Base-by-base conservation (phyloP, 2,329 filamentous ascomycete genomes). In the Cladosporium phlei region DNA sequence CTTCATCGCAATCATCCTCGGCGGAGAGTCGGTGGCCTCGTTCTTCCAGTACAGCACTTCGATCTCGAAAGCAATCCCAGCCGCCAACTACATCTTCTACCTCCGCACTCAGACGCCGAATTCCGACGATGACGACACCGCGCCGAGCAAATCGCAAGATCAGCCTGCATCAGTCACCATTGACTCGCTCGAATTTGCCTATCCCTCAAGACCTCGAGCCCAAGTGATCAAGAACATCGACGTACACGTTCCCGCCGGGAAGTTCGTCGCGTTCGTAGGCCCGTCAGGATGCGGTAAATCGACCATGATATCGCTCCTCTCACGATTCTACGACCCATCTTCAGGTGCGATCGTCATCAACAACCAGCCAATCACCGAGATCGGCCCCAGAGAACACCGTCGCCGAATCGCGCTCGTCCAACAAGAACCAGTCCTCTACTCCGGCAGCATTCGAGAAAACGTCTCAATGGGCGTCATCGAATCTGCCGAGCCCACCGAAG, bases 281-380 rank as follows among this genome's bases (percentile, higher is more conserved):
- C 76, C 83, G 1, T 83, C 80, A 1, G 83, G 83, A 0, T 85
- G 81, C 49, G 84, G 84, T 27, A 87, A 90, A 68, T 85, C 82
- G 0, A 87, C 80, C 12, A 80, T 87, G 33, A 78, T 91, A 27
- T 68, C 69, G 1, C 67, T 80, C 2, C 67, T 80, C 7, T 72
- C 79, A 54, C 68, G 81, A 6, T 89, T 90, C 65, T 90, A 90
- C 62, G 79, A 88, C 39, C 66, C 80, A 0, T 69, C 77, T 8
- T 69, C 73, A n/a, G 87, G 87, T 5, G 67, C 70, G 4, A 82
- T 91, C 24, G 47, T 29, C 0, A 77, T 80, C 59, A 66, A 68
- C 37, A 57, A 55, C 5, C 55, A 60, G 30, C 55, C 65, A 29
- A 65, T 70, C 35, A 62, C 56, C 0, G 48, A 55, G 0, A 55